Percentiles rank a stretch among this genome's conserved stretches.
Evolutionary conservation across 768 basidiomycete species (phyloP).

Genomic region (Heimioporus sp.): DNA sequence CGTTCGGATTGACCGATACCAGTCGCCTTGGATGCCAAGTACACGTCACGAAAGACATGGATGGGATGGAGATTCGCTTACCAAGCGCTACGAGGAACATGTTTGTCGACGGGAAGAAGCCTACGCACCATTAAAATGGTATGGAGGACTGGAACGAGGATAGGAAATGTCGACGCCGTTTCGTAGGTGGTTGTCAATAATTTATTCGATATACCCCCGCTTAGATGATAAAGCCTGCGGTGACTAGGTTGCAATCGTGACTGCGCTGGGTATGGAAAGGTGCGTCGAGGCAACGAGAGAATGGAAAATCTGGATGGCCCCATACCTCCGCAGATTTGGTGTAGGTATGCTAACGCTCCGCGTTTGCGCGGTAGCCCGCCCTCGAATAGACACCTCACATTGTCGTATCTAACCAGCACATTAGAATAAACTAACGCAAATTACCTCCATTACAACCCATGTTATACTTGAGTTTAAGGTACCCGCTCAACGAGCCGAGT

Average conservation of each 20-base stretch:
- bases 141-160: neutral
- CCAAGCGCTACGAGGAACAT: slow-evolving; percentile 95
- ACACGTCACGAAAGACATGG: slow-evolving; percentile 73
- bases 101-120: slow-evolving; percentile 84
- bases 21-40: slow-evolving; percentile 81
- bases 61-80: slow-evolving; percentile 81
- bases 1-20: slow-evolving; percentile 94
- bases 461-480: no score
- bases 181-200: slow-evolving; percentile 15
- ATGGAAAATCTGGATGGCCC: neutral
- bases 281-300: neutral
- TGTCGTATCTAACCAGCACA: no score
- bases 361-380: no score
- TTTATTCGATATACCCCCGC: slow-evolving; percentile 15
- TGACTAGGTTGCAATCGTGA: neutral
- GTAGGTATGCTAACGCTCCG: no score
- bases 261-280: neutral
- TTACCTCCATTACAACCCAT: no score
- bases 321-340: no score
- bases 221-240: slow-evolving; percentile 1
- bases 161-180: neutral
- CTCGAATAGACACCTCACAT: no score
- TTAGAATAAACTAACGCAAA: no score
- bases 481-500: no score
- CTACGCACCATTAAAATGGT: slow-evolving; percentile 42